Percentiles rank a stretch among this genome's conserved stretches.
Conservation (phyloP, 192 early-diverging fungal species). For the Coemansia sp. region DNA sequence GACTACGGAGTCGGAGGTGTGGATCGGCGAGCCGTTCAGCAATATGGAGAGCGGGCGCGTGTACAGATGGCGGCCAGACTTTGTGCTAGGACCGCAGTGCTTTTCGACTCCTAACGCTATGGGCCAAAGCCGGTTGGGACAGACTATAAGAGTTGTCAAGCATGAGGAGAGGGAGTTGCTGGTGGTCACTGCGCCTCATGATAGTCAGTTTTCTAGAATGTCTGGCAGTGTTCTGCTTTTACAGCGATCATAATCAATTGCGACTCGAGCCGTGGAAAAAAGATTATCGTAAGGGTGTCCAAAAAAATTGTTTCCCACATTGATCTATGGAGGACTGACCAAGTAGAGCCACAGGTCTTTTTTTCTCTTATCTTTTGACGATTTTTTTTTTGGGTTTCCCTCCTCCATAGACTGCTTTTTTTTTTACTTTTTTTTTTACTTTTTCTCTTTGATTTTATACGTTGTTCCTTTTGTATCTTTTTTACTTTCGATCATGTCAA, state of each 20-base stretch:
- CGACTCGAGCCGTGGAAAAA: not conserved
- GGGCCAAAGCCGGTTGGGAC: slow-evolving; percentile 33
- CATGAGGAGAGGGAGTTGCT: slow-evolving; percentile 16
- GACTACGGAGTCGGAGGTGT: slow-evolving; percentile 23
- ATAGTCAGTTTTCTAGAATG: slow-evolving; percentile 47
- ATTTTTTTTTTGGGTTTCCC: not conserved
- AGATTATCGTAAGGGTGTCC: slow-evolving; percentile 3
- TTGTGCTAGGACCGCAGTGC: slow-evolving; percentile 21
- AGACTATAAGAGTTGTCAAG: slow-evolving; percentile 13
- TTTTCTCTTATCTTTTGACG: not conserved
- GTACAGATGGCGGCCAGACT: slow-evolving; percentile 30
- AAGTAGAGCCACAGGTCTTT: not conserved
- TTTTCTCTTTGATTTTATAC: slow-evolving; percentile 2
- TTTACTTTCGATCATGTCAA: slow-evolving; percentile 27
- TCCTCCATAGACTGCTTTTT: not conserved
- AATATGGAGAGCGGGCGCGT: slow-evolving; percentile 39
- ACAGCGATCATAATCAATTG: not conserved
- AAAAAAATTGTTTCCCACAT: not conserved
- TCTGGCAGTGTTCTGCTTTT: slow-evolving; percentile 35
- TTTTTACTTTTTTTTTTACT: not conserved
- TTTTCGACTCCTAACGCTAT: slow-evolving; percentile 18
- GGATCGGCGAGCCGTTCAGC: slow-evolving; percentile 57
- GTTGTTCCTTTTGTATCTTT: slow-evolving; percentile 6
- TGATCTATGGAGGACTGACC: not conserved
- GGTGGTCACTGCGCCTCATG: slow-evolving; percentile 42